These are phyloP conservation scores for Lodderomyces margitis DNA, from an alignment of 1,139 yeast genomes.

Conservation along the genomic window DNA sequence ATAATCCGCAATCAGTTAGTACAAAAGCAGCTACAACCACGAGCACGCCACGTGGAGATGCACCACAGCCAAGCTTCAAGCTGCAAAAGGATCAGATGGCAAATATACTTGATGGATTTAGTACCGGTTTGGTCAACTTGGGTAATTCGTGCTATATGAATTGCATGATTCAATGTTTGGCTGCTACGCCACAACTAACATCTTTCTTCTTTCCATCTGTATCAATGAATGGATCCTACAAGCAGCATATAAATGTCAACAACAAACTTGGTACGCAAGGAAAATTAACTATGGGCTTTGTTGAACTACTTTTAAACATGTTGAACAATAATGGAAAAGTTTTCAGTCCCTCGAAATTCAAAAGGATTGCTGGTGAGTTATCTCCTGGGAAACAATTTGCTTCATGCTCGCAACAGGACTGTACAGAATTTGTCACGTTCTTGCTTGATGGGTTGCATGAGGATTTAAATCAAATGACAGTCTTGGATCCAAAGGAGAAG, in stretches of 20 bases:
- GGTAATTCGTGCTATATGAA: constrained; percentile 96
- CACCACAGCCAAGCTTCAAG: constrained; percentile 12
- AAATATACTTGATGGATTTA: constrained; percentile 30
- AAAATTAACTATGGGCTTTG: constrained; percentile 70
- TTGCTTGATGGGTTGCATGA: constrained; percentile 84
- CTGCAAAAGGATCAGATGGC: neutral
- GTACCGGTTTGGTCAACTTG: constrained; percentile 69
- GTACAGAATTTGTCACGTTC: constrained; percentile 85
- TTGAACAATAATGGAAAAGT: constrained; percentile 47
- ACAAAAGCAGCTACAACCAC: constrained; percentile 5
- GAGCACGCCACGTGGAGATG: constrained; percentile 15
- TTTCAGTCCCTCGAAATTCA: constrained; percentile 58
- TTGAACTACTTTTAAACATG: constrained; percentile 61
- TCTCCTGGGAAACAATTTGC: constrained; percentile 64
- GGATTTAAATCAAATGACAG: constrained; percentile 68
- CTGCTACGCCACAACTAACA: constrained; percentile 43
- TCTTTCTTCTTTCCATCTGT: constrained; percentile 39
- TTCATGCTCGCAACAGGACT: constrained; percentile 87
- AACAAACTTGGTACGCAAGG: constrained; percentile 86
- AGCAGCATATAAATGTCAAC: constrained; percentile 68
- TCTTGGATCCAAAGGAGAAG: constrained; percentile 37
- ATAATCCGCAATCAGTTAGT: neutral
- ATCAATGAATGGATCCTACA: constrained; percentile 45
- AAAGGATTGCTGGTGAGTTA: constrained; percentile 62
- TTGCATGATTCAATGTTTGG: constrained; percentile 82